Conservation (phyloP, 495 filamentous ascomycete species). For the Aspergillus biplanus region DNA sequence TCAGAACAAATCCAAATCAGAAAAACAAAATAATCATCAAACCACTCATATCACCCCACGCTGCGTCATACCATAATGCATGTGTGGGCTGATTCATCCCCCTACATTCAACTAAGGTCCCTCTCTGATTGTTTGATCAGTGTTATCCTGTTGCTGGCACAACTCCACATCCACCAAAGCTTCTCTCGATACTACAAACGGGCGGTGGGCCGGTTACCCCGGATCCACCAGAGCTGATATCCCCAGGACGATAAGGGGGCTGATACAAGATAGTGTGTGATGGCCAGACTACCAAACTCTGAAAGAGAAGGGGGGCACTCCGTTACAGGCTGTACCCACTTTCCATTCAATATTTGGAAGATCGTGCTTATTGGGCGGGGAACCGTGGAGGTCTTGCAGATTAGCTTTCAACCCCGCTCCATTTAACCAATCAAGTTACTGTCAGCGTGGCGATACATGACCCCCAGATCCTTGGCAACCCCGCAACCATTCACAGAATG, state of each 20-base stretch:
- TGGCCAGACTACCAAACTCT: background rate
- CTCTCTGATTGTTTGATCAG: background rate
- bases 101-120: background rate
- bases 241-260: background rate
- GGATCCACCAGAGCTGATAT: conserved; percentile 15
- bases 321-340: background rate
- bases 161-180: background rate
- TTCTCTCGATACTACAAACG: conserved; percentile 2
- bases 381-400: conserved; percentile 9
- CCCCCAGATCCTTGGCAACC: conserved; percentile 24
- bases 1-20: background rate
- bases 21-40: conserved; percentile 10
- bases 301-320: background rate
- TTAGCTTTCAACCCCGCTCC: conserved; percentile 18
- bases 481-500: conserved; percentile 10
- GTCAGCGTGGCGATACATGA: conserved; percentile 10
- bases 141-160: background rate
- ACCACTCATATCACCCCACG: conserved; percentile 12
- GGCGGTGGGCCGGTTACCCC: conserved; percentile 8
- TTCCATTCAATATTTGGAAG: conserved; percentile 2
- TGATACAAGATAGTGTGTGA: background rate
- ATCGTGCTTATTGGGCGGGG: background rate
- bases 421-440: background rate
- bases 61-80: background rate
- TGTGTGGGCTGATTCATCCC: conserved; percentile 14